These are phyloP conservation scores for Lathyrus oleraceus DNA, from an alignment of 306 rosid species.

Conservation along the genomic window DNA sequence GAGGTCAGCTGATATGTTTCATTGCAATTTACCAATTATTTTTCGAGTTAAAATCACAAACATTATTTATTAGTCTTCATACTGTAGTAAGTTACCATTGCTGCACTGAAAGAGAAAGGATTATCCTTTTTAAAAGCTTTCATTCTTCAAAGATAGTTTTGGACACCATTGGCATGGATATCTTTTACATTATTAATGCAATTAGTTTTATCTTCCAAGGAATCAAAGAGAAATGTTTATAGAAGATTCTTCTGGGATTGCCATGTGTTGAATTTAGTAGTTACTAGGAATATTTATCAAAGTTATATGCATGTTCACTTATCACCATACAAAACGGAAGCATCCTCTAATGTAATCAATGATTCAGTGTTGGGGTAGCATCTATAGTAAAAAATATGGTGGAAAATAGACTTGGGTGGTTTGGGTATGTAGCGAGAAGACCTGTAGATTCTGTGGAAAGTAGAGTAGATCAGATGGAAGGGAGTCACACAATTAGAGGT, in stretches of 20 bases:
- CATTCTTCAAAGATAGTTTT: slow-evolving; percentile 7
- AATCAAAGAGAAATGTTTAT: slow-evolving; percentile 11
- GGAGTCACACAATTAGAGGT: too few species aligned
- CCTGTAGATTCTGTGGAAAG: too few species aligned
- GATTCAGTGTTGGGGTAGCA: not conserved
- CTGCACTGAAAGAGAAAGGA: not conserved
- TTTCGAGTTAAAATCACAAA: slow-evolving; percentile 1
- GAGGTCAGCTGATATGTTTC: slow-evolving; percentile 52
- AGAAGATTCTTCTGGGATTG: slow-evolving; percentile 13
- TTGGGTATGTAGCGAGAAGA: too few species aligned
- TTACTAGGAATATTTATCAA: not conserved
- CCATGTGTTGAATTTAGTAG: slow-evolving; percentile 1
- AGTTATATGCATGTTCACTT: slow-evolving; percentile 6
- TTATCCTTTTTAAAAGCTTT: not conserved
- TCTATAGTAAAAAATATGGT: too few species aligned
- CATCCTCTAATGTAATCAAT: slow-evolving; percentile 1
- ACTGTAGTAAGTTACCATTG: not conserved
- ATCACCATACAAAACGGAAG: too few species aligned
- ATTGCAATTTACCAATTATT: not conserved
- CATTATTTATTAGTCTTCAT: not conserved
- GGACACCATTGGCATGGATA: not conserved
- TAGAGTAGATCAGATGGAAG: too few species aligned
- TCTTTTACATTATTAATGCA: slow-evolving; percentile 5
- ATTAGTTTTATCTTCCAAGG: not conserved
- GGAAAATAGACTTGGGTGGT: too few species aligned